Evolutionary conservation across 257 asterid species (phyloP), one percentile per base, ranked within the genome.

Genomic region (Nicotiana benthamiana): DNA sequence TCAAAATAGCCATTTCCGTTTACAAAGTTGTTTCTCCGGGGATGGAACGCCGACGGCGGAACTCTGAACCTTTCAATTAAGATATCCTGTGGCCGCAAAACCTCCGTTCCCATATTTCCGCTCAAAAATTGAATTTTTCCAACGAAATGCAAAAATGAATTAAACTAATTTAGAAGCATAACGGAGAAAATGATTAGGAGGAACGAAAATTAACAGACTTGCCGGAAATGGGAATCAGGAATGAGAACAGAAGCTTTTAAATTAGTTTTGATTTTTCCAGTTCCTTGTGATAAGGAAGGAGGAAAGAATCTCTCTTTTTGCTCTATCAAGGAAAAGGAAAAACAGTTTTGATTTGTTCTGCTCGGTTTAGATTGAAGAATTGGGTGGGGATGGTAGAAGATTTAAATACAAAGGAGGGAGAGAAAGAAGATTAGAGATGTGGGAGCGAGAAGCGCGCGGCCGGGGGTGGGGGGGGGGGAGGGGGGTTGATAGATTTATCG

Each of bases 21-120:
- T 15, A 40, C 40, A 15, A 22, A 72, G 18, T 46, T 34, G 72
- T 9, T 83, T 82, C 66, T 82, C 83, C 87, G 85, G 82, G 82
- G 83, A 20, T 82, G 72, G 22, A 67, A 64, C 17, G 26, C 32
- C 51, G 75, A 3, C 4, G 78, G 24, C 1, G 61, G 51, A 72
- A 24, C 61, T 72, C 60, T 72, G 16, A 65, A 83, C 65, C 84
- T 72, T 22, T 78, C 84, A 16, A n/a, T 53, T 81, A 86, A 87
- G 18, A 80, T 75, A 87, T 88, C 89, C 26, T 84, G 90, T 15
- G 90, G 90, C 80, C 82, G 67, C 86, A 89, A 82, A 53, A 89
- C 80, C 81, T 89, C 90, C 52, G 90, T 89, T 48, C 86, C 90
- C 92, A 87, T 86, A 60, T 80, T 30, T 62, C 75, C 57, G 30